A percentile compares a stretch with the other conserved stretches of the same genome.
These are phyloP conservation scores for Sistotremastrum suecicum DNA, from an alignment of 768 basidiomycete genomes.

Conservation along the genomic window DNA sequence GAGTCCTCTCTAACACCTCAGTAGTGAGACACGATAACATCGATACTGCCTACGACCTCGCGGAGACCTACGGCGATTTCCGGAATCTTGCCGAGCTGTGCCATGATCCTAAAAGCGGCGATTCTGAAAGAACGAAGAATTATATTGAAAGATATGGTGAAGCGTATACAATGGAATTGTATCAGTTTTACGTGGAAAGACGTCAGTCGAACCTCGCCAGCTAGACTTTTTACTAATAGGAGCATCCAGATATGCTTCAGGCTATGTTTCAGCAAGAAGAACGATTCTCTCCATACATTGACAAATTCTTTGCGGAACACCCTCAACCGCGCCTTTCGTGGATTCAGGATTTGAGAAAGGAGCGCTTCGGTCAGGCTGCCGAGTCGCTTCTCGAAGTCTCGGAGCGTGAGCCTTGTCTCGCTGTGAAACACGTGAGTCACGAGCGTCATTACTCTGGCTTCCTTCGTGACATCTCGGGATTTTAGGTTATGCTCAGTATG, in stretches of 20 bases:
- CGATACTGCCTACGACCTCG: conserved; percentile 62
- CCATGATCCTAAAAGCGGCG: conserved; percentile 45
- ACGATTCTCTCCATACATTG: conserved; percentile 45
- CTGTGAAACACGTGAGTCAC: conserved; percentile 59
- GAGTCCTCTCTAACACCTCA: not conserved
- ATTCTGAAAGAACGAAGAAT: conserved; percentile 41
- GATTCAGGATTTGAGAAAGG: conserved; percentile 74
- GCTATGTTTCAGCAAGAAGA: conserved; percentile 70
- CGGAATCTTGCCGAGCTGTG: conserved; percentile 74
- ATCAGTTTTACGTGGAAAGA: conserved; percentile 85
- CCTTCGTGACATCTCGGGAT: not conserved
- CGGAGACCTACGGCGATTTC: conserved; percentile 81
- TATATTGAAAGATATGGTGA: conserved; percentile 74
- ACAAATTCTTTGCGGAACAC: conserved; percentile 52
- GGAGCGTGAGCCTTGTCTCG: conserved; percentile 38
- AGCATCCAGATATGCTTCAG: conserved; percentile 53
- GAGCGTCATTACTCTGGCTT: not conserved
- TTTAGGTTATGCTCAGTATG: conserved; percentile 78
- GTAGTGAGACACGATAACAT: conserved; percentile 55
- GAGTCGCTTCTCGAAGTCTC: conserved; percentile 50
- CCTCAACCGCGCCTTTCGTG: conserved; percentile 58
- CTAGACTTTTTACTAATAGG: not conserved
- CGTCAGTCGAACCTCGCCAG: conserved; percentile 28
- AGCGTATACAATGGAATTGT: conserved; percentile 80
- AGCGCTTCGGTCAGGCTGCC: conserved; percentile 51